Conservation (phyloP, 345 rosid genomes). For the Linum usitatissimum region DNA sequence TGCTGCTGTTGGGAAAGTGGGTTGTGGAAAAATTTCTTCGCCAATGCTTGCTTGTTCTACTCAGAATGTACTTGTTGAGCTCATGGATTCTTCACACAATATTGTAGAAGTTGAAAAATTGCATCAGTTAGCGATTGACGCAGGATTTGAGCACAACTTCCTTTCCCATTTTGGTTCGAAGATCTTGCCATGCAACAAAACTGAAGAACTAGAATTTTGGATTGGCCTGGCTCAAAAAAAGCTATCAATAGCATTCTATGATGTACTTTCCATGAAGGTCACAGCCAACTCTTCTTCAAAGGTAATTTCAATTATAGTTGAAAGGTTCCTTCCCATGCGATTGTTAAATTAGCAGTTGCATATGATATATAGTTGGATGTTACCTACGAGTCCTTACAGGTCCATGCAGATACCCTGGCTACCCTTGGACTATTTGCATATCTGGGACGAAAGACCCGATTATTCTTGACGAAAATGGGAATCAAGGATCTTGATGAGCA, state of each 20-base stretch:
- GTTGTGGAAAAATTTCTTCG: slow-evolving; percentile 32
- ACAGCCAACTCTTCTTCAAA: slow-evolving; percentile 18
- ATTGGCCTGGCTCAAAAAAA: slow-evolving; percentile 55
- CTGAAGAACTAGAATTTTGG: slow-evolving; percentile 61
- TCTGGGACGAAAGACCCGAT: slow-evolving; percentile 47
- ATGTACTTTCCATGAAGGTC: slow-evolving; percentile 23
- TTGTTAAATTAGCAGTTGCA: background rate
- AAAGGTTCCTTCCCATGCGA: background rate
- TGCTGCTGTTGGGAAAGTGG: slow-evolving; percentile 41
- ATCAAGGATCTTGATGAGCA: slow-evolving; percentile 53
- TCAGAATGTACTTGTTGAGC: slow-evolving; percentile 33
- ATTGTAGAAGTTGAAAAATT: slow-evolving; percentile 44
- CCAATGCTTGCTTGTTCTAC: slow-evolving; percentile 21
- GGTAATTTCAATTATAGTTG: slow-evolving; percentile 21
- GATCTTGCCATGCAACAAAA: slow-evolving; percentile 30
- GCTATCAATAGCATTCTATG: slow-evolving; percentile 39
- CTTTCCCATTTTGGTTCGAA: slow-evolving; percentile 47
- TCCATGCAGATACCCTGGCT: slow-evolving; percentile 42
- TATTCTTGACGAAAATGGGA: slow-evolving; percentile 32
- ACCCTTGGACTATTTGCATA: slow-evolving; percentile 60
- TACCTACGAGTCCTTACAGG: slow-evolving; percentile 20
- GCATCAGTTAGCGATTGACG: slow-evolving; percentile 44
- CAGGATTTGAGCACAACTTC: slow-evolving; percentile 53
- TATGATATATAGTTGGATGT: too few species aligned
- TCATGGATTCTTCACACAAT: slow-evolving; percentile 41